These are phyloP conservation scores for Monascus ruber DNA, from an alignment of 2,329 filamentous ascomycete genomes.

Conservation along the genomic window DNA sequence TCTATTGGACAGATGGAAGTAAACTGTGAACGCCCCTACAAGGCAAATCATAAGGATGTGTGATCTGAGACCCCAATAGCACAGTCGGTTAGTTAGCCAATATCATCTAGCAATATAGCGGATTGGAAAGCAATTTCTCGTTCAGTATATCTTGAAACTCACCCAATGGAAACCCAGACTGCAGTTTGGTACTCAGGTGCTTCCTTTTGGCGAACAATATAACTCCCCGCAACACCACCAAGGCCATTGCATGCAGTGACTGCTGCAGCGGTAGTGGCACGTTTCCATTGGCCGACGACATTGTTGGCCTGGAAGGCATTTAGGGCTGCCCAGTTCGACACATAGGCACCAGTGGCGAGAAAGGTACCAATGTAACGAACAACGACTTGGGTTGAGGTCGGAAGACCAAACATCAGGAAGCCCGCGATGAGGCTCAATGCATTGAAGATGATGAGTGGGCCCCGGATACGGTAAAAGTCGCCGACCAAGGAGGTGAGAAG, in stretches of 20 bases:
- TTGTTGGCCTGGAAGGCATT: slow-evolving; percentile 54
- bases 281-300: slow-evolving; percentile 53
- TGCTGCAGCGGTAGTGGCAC: slow-evolving; percentile 49
- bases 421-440: slow-evolving; percentile 49
- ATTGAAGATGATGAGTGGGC: slow-evolving; percentile 55
- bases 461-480: slow-evolving; percentile 50
- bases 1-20: slow-evolving; percentile 44
- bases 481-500: slow-evolving; percentile 51
- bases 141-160: slow-evolving; percentile 1
- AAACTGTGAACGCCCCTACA: slow-evolving; percentile 40
- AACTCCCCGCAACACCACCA: slow-evolving; percentile 54
- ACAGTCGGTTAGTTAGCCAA: neutral
- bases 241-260: slow-evolving; percentile 52
- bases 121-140: no score
- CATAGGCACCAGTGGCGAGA: slow-evolving; percentile 56
- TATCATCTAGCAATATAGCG: neutral
- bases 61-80: slow-evolving; percentile 24
- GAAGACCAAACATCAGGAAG: slow-evolving; percentile 55
- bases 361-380: slow-evolving; percentile 55
- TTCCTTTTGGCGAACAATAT: slow-evolving; percentile 51
- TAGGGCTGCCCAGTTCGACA: slow-evolving; percentile 58
- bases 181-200: slow-evolving; percentile 54
- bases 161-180: slow-evolving; percentile 55
- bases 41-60: slow-evolving; percentile 48
- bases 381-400: slow-evolving; percentile 39